phyloP scores from a whole-genome alignment of 116 monocot species.

The Zostera marina region DNA sequence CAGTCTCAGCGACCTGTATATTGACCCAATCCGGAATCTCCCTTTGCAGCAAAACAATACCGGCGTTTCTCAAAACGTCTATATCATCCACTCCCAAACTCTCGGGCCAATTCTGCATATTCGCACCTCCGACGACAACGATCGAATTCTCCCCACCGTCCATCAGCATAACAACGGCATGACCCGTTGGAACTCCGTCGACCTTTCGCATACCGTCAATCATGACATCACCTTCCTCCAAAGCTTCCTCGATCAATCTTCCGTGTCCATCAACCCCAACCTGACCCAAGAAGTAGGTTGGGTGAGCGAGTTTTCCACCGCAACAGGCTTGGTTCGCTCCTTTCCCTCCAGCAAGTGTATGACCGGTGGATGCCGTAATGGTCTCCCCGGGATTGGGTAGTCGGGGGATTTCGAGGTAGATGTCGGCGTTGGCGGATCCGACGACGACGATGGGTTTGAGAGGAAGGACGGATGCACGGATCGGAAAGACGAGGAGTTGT shows the following conservation, averaged over 20 bases:
- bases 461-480: conserved; percentile 4
- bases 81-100: conserved; percentile 20
- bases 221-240: conserved; percentile 30
- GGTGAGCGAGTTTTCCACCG: conserved; percentile 38
- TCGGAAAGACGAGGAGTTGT: conserved; percentile 1
- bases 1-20: conserved; percentile 64
- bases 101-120: conserved; percentile 60
- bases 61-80: conserved; percentile 42
- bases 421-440: conserved; percentile 99
- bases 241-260: conserved; percentile 52
- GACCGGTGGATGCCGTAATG: conserved; percentile 42
- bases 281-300: conserved; percentile 64
- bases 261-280: conserved; percentile 75
- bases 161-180: conserved; percentile 91
- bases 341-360: conserved; percentile 89
- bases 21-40: conserved; percentile 94
- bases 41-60: conserved; percentile 58
- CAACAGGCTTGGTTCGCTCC: conserved; percentile 99
- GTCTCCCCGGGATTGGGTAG: conserved; percentile 68
- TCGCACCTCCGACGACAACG: conserved; percentile 81
- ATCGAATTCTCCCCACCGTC: conserved; percentile 75
- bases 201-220: conserved; percentile 30
- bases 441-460: conserved; percentile 59
- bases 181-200: conserved; percentile 51
- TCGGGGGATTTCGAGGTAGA: conserved; percentile 81